phyloP scores from a whole-genome alignment of 768 basidiomycete genomes.

The Tylopilus sp. region DNA sequence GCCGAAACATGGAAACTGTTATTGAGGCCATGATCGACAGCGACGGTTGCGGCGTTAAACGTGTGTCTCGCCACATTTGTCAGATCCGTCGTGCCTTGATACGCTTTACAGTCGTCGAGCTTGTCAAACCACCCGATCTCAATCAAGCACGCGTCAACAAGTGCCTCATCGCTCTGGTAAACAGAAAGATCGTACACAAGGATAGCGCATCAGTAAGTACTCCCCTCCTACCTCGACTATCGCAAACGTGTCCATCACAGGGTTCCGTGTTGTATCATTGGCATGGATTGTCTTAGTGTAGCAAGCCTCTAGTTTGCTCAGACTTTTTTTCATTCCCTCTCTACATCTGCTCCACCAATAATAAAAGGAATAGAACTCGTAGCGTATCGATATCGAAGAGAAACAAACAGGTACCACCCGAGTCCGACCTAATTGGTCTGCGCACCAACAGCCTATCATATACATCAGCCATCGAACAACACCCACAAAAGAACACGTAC shows the following conservation, averaged over 20 bases:
- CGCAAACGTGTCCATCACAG: conserved; percentile 30
- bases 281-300: conserved; percentile 47
- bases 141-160: conserved; percentile 92
- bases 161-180: conserved; percentile 87
- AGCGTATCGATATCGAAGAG: neutral
- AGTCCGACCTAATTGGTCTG: conserved; percentile 50
- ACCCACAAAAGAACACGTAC: conserved; percentile 40
- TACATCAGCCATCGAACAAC: neutral
- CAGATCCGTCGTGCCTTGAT: neutral
- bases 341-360: conserved; percentile 12
- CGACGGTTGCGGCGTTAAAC: conserved; percentile 55
- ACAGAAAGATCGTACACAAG: conserved; percentile 80
- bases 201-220: conserved; percentile 55
- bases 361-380: neutral
- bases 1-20: conserved; percentile 76
- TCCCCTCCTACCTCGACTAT: neutral
- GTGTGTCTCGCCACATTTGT: conserved; percentile 36
- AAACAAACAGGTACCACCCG: neutral
- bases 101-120: conserved; percentile 58
- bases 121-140: conserved; percentile 76
- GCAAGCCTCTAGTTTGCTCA: too few species aligned
- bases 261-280: conserved; percentile 68
- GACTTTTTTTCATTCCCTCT: neutral
- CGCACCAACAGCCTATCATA: conserved; percentile 57
- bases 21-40: conserved; percentile 74